Evolutionary conservation across 2,329 filamentous ascomycete species (phyloP), one percentile per base, ranked within the genome.

Genomic region (Knufia fluminis): DNA sequence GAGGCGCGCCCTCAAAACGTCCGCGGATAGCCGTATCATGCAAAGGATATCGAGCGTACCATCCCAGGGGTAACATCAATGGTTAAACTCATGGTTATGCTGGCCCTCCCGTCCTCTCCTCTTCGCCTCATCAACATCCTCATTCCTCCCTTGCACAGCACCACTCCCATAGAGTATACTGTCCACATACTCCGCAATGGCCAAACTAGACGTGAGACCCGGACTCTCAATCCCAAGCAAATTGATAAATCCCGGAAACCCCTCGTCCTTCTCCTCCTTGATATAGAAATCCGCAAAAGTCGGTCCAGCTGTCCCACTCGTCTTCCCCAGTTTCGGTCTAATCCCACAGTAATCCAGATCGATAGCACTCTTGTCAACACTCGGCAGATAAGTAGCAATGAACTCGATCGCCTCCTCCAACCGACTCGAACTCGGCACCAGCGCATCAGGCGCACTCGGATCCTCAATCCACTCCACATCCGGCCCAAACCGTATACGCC

Each of bases 381-480:
- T 74, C 0, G 92, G 92, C 2, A 98, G 71, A 63, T 94, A 98
- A 6, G 75, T 74, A 57, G 76, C 71, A 51, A 98, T 96, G 61
- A 87, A 86, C 9, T 71, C 71, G 0, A 94, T 66, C 0, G 90
- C 90, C 33, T 78, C 72, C 1, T 69, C 64, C 49, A 95, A 70
- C 10, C 85, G 74, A 19, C 71, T 71, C 1, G 73, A 68, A 56
- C 79, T 87, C 14, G 85, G 83, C 1, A 73, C 71, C n/a, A 95
- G 72, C 56, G 80, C 86, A 3, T n/a, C 45, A 9, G 45, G 45
- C 14, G 85, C 82, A 1, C 72, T 71, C 16, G 95, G 73, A 60
- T 95, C 80, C 7, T 69, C 67, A 0, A 95, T 83, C 92, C 92
- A 97, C 65, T 97, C 88, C 12, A 96, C 85, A 62, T 98, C 92